Evolutionary conservation across 306 rosid genomes (phyloP).

Genomic region (Castanospermum australe): DNA sequence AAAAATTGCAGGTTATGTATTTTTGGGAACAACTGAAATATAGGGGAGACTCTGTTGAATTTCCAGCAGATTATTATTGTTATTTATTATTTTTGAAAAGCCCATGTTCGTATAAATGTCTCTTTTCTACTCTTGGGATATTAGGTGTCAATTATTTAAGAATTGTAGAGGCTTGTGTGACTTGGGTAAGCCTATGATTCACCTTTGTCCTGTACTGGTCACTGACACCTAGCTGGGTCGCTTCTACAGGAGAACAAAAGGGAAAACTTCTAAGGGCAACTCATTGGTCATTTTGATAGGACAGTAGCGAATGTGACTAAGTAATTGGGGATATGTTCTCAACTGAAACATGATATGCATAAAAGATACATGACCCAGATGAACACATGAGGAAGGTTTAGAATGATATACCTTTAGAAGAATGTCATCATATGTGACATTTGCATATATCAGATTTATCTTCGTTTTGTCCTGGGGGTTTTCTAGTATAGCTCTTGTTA

Average conservation of each 20-base stretch:
- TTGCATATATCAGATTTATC: constrained; percentile 80
- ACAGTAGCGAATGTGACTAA: background rate
- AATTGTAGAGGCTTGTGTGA: no score
- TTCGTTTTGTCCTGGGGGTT: constrained; percentile 65
- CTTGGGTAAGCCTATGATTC: no score
- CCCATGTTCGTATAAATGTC: no score
- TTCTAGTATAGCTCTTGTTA: constrained; percentile 82
- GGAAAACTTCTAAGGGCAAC: background rate
- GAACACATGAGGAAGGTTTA: background rate
- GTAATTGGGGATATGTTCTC: background rate
- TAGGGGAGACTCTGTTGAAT: no score
- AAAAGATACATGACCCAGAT: background rate
- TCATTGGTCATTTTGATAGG: background rate
- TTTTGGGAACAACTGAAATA: no score
- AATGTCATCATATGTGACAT: constrained; percentile 76
- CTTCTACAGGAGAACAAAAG: background rate
- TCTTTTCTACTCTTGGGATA: no score
- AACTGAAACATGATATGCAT: constrained; percentile 15
- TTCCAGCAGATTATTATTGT: no score
- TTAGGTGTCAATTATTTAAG: no score
- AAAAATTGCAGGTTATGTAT: no score
- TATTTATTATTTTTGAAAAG: no score
- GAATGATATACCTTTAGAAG: constrained; percentile 62
- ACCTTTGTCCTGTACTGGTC: no score
- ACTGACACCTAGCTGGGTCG: no score